phyloP scores from a whole-genome alignment of 2,329 filamentous ascomycete species.

The Graphium sp. region DNA sequence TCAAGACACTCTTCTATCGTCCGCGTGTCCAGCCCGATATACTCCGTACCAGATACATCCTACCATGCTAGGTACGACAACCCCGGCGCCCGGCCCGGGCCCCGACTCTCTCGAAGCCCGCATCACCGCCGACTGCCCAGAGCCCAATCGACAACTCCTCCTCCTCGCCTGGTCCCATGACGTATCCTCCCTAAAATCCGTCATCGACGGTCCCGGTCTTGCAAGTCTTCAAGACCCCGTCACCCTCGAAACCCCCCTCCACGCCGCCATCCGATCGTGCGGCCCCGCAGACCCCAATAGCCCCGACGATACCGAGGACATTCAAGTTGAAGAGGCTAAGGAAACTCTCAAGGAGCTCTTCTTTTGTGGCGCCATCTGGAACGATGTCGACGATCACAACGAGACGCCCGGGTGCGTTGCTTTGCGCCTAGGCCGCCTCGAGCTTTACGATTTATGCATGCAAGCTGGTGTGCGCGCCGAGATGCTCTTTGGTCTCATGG shows the following conservation, averaged over 20 bases:
- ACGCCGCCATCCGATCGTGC: slow-evolving; percentile 74
- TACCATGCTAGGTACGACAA: not conserved
- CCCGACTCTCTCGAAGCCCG: slow-evolving; percentile 34
- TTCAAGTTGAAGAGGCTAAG: slow-evolving; percentile 40
- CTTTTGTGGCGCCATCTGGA: slow-evolving; percentile 89
- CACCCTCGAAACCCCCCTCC: slow-evolving; percentile 75
- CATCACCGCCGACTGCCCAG: slow-evolving; percentile 34
- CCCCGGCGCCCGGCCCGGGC: slow-evolving; percentile 12
- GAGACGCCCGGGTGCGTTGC: slow-evolving; percentile 91
- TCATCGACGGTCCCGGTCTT: slow-evolving; percentile 46
- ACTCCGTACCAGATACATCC: too few species aligned
- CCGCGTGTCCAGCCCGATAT: too few species aligned
- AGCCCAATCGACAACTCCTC: slow-evolving; percentile 31
- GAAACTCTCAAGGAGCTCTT: slow-evolving; percentile 62
- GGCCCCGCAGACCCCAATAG: slow-evolving; percentile 20
- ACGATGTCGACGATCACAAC: slow-evolving; percentile 70
- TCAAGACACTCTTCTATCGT: too few species aligned
- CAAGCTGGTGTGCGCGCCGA: slow-evolving; percentile 85
- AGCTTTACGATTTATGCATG: slow-evolving; percentile 68
- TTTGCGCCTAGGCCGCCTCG: slow-evolving; percentile 44
- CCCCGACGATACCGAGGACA: slow-evolving; percentile 16
- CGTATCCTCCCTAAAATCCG: slow-evolving; percentile 45
- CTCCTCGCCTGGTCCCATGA: slow-evolving; percentile 43
- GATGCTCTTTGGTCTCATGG: slow-evolving; percentile 66
- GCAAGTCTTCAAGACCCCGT: slow-evolving; percentile 69